Percentiles rank a stretch among this genome's conserved stretches.
phyloP scores from a whole-genome alignment of 768 basidiomycete genomes.

The Tricholoma bakamatsutake region DNA sequence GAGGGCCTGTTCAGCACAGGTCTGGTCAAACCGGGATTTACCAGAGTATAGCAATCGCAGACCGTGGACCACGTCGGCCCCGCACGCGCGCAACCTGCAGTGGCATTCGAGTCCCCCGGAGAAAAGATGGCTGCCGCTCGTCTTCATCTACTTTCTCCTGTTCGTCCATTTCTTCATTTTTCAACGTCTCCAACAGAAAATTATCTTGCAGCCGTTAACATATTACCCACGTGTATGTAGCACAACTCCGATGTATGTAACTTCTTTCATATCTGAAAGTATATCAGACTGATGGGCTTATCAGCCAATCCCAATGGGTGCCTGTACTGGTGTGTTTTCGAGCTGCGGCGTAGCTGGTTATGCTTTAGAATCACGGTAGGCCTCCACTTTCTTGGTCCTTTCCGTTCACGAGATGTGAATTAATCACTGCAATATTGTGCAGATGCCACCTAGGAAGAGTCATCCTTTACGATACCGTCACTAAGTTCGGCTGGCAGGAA shows the following conservation, averaged over 20 bases:
- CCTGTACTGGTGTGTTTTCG: slow-evolving; percentile 65
- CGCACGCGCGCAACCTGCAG: slow-evolving; percentile 87
- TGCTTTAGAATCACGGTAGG: slow-evolving; percentile 68
- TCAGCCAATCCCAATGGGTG: slow-evolving; percentile 82
- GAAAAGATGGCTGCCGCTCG: slow-evolving; percentile 68
- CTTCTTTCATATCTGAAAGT: neutral
- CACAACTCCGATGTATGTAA: slow-evolving; percentile 74
- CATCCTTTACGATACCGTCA: slow-evolving; percentile 82
- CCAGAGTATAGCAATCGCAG: slow-evolving; percentile 83
- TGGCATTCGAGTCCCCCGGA: slow-evolving; percentile 83
- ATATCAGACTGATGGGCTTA: neutral
- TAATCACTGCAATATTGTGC: neutral
- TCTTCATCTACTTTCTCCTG: slow-evolving; percentile 84
- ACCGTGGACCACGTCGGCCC: slow-evolving; percentile 88
- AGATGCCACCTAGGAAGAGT: slow-evolving; percentile 88
- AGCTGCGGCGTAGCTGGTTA: slow-evolving; percentile 58
- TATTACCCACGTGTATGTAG: slow-evolving; percentile 83
- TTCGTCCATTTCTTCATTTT: slow-evolving; percentile 26
- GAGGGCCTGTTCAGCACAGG: slow-evolving; percentile 76
- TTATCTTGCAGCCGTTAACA: slow-evolving; percentile 52
- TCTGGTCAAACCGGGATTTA: slow-evolving; percentile 81
- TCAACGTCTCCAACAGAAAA: neutral
- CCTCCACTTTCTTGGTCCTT: neutral
- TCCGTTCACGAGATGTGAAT: slow-evolving; percentile 1
- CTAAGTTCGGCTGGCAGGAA: slow-evolving; percentile 65